These are phyloP conservation scores for Violaceomyces palustris DNA, from an alignment of 1,284 basidiomycete species.

Conservation along the genomic window DNA sequence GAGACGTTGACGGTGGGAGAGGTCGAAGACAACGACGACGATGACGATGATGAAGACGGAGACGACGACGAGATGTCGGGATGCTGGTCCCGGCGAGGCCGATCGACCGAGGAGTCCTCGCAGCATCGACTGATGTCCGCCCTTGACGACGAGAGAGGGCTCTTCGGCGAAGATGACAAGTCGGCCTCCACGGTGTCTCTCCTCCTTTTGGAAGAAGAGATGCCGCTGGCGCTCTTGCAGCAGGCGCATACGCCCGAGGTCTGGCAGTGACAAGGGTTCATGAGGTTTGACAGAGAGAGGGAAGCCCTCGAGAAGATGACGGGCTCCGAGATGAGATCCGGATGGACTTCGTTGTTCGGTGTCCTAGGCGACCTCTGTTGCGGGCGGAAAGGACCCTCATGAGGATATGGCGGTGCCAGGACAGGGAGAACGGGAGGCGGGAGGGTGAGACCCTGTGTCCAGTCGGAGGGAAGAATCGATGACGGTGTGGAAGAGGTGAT, in stretches of 20 bases:
- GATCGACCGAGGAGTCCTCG: not conserved
- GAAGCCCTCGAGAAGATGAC: too few relatives aligned
- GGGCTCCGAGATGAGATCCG: not conserved
- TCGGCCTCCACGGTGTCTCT: too few relatives aligned
- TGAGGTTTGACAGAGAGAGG: slow-evolving; percentile 33
- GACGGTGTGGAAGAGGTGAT: too few relatives aligned
- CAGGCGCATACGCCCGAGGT: slow-evolving; percentile 19
- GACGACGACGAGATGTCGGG: not conserved
- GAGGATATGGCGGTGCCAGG: too few relatives aligned
- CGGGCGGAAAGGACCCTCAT: too few relatives aligned
- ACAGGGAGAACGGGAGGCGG: too few relatives aligned
- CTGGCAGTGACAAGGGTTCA: slow-evolving; percentile 41
- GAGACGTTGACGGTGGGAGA: slow-evolving; percentile 2
- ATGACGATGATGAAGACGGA: not conserved
- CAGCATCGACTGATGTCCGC: not conserved
- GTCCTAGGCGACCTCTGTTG: too few relatives aligned
- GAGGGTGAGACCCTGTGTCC: too few relatives aligned
- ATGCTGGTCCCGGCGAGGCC: not conserved
- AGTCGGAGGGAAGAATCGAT: too few relatives aligned
- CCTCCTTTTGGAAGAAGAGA: slow-evolving; percentile 5
- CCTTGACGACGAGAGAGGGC: too few relatives aligned
- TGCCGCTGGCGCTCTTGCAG: slow-evolving; percentile 12
- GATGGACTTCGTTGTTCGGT: not conserved
- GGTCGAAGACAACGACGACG: too few relatives aligned
- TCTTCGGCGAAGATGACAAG: too few relatives aligned